A percentile compares a stretch with the other conserved stretches of the same genome.
phyloP scores from a whole-genome alignment of 1,284 basidiomycete species.

The Fereydounia khargensis region DNA sequence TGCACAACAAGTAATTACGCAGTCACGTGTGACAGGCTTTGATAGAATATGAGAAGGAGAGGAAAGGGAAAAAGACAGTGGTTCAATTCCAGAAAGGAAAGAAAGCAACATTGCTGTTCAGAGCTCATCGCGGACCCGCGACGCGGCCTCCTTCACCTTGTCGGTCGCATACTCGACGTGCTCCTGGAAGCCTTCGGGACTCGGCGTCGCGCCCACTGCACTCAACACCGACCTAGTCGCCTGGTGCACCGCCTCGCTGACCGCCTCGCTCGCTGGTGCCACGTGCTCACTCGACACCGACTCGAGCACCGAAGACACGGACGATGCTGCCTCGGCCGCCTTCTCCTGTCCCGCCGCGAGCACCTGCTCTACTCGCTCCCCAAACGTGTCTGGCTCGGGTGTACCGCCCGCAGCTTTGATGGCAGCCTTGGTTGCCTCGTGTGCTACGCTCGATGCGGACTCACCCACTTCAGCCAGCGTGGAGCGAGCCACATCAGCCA shows the following conservation, averaged over 20 bases:
- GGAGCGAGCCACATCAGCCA: background rate
- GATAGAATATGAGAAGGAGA: too few relatives aligned
- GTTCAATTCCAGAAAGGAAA: too few relatives aligned
- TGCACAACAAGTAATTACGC: too few relatives aligned
- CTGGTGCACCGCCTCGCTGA: background rate
- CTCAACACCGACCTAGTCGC: background rate
- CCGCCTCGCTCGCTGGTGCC: background rate
- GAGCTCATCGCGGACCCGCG: slow-evolving; percentile 10
- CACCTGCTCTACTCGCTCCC: slow-evolving; percentile 11
- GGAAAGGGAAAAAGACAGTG: too few relatives aligned
- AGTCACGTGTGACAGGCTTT: too few relatives aligned
- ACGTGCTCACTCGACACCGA: background rate
- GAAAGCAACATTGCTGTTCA: background rate
- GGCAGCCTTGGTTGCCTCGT: background rate
- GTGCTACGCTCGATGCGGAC: background rate
- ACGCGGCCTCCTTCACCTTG: slow-evolving; percentile 1
- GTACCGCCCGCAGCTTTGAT: slow-evolving; percentile 3
- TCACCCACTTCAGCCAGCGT: background rate
- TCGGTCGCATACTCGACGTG: background rate
- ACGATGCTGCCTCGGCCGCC: background rate
- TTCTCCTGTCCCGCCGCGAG: background rate
- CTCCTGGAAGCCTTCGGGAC: background rate
- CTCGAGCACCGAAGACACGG: background rate
- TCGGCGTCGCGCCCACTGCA: background rate
- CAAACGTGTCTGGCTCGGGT: slow-evolving; percentile 12